phyloP scores from a whole-genome alignment of 148 eudicot species.

The Rhododendron vialii region DNA sequence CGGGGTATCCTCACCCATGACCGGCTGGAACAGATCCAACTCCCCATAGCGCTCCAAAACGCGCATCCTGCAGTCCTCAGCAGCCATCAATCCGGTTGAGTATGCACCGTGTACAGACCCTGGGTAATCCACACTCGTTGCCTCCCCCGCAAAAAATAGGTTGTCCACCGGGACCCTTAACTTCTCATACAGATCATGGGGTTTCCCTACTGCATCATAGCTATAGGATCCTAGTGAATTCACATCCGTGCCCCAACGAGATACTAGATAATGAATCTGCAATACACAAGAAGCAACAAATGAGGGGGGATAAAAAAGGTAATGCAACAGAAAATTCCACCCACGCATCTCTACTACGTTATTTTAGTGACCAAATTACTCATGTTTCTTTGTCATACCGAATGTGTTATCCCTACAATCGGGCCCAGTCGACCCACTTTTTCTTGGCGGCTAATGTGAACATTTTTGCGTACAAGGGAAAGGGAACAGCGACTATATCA shows the following conservation, averaged over 20 bases:
- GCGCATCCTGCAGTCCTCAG: constrained; percentile 97
- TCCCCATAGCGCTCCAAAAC: constrained; percentile 88
- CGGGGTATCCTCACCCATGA: constrained; percentile 65
- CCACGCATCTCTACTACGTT: background rate
- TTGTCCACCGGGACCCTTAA: constrained; percentile 88
- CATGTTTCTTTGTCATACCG: background rate
- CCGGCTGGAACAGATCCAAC: constrained; percentile 76
- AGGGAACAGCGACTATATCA: background rate
- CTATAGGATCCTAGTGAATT: constrained; percentile 94
- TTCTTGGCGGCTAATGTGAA: background rate
- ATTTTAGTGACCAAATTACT: background rate
- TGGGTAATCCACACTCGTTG: constrained; percentile 72
- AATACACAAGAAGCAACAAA: background rate
- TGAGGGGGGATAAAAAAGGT: background rate
- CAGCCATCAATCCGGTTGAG: constrained; percentile 86
- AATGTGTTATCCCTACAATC: background rate
- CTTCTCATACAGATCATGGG: constrained; percentile 85
- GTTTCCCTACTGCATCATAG: constrained; percentile 79
- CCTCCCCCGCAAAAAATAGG: constrained; percentile 98
- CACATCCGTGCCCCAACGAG: constrained; percentile 84
- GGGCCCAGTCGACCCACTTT: background rate
- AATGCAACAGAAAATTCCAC: background rate
- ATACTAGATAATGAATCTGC: constrained; percentile 93
- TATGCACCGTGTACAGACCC: constrained; percentile 98
- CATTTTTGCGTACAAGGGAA: background rate